These are phyloP conservation scores for Monosporascus sp. DNA, from an alignment of 2,329 filamentous ascomycete genomes.

Conservation along the genomic window DNA sequence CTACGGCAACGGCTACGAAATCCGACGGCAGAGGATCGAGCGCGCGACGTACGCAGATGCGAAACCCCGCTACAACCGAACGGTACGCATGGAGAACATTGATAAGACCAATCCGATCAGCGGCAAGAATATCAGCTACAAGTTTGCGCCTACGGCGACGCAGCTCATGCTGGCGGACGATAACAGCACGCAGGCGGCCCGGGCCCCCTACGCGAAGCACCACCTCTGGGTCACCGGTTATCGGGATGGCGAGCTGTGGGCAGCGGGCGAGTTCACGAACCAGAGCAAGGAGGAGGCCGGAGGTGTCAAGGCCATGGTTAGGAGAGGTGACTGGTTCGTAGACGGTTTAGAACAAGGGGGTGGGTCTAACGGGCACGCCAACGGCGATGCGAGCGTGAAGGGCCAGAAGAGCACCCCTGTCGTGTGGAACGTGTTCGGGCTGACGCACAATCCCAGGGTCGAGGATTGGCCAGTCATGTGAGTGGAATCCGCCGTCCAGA, in stretches of 20 bases:
- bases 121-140: slow-evolving; percentile 45
- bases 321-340: slow-evolving; percentile 40
- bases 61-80: slow-evolving; percentile 45
- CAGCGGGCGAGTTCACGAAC: slow-evolving; percentile 46
- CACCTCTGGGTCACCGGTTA: slow-evolving; percentile 45
- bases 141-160: slow-evolving; percentile 38
- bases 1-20: slow-evolving; percentile 54
- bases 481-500: slow-evolving; percentile 15
- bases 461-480: slow-evolving; percentile 48
- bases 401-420: slow-evolving; percentile 43
- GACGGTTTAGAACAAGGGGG: slow-evolving; percentile 13
- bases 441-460: slow-evolving; percentile 43
- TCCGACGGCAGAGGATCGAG: slow-evolving; percentile 42
- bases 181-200: slow-evolving; percentile 34
- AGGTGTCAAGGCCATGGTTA: slow-evolving; percentile 42
- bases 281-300: slow-evolving; percentile 38
- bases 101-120: slow-evolving; percentile 40
- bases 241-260: slow-evolving; percentile 44
- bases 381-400: slow-evolving; percentile 10
- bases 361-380: slow-evolving; percentile 7
- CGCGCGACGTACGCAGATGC: slow-evolving; percentile 45
- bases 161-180: slow-evolving; percentile 42
- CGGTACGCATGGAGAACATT: slow-evolving; percentile 44
- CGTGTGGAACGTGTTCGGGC: slow-evolving; percentile 44
- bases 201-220: slow-evolving; percentile 41